These are phyloP conservation scores for Candida caryicola DNA, from an alignment of 805 yeast species.

Conservation along the genomic window DNA sequence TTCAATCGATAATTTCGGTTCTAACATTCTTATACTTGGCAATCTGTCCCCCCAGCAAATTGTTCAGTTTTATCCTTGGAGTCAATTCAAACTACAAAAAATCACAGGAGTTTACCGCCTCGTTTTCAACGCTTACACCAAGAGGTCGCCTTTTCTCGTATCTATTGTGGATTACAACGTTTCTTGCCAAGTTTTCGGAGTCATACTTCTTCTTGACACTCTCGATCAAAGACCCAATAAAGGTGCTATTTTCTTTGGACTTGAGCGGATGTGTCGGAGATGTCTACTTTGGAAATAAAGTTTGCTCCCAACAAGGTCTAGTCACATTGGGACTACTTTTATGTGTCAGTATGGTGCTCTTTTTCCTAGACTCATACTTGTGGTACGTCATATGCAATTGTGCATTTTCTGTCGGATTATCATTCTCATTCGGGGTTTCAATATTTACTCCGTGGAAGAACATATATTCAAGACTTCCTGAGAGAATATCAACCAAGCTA, in stretches of 20 bases:
- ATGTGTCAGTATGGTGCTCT: slow-evolving; percentile 29
- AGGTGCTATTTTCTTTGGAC: slow-evolving; percentile 26
- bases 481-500: slow-evolving; percentile 29
- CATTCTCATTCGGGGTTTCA: slow-evolving; percentile 31
- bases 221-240: slow-evolving; percentile 33
- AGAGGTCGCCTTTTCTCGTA: slow-evolving; percentile 24
- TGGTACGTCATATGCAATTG: slow-evolving; percentile 40
- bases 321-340: slow-evolving; percentile 23
- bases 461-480: slow-evolving; percentile 34
- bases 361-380: slow-evolving; percentile 38
- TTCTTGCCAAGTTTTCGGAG: slow-evolving; percentile 33
- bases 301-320: slow-evolving; percentile 30
- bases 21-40: slow-evolving; percentile 29
- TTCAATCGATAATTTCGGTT: slow-evolving; percentile 28
- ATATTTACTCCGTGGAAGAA: slow-evolving; percentile 40
- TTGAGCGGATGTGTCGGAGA: slow-evolving; percentile 29
- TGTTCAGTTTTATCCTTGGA: slow-evolving; percentile 14
- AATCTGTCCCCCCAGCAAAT: slow-evolving; percentile 22
- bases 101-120: slow-evolving; percentile 16
- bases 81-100: slow-evolving; percentile 9
- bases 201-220: slow-evolving; percentile 36
- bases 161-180: slow-evolving; percentile 29
- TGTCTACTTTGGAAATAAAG: slow-evolving; percentile 16
- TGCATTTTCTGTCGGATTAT: slow-evolving; percentile 29
- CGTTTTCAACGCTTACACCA: slow-evolving; percentile 23